Evolutionary conservation across 2,329 filamentous ascomycete species (phyloP), one percentile per base, ranked within the genome.

Genomic region (Rosellinia necatrix): DNA sequence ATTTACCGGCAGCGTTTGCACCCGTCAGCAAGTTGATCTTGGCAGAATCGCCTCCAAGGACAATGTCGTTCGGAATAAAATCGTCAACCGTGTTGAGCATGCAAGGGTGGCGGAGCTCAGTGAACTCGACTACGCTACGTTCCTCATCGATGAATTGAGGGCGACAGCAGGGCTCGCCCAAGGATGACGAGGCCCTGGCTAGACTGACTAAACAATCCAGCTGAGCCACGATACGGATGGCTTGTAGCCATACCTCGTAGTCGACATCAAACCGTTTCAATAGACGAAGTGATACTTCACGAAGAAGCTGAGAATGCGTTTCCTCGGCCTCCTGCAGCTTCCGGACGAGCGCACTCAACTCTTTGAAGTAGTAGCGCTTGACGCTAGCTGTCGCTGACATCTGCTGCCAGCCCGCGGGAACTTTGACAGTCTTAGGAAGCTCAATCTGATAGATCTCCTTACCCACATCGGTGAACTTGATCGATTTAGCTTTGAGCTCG

Each of bases 361-460:
- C 89, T 1, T 87, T 82, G 64, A 92, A 96, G 76, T 97, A 99
- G 78, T 93, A 99, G 0, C 94, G 88, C 74, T 96, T 97, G 68
- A 96, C 90, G 53, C 88, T 86, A 60, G 89, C 85, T 0, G 94
- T 97, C 0, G 92, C 89, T 4, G 94, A 97, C 92, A 97, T 97
- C 70, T 97, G 93, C 61, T 92, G 87, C 92, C 94, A 99, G 66
- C 79, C 84, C 63, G 89, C 89, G 0, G 94, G 94, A 2, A 99
- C 86, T 72, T 96, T 96, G 68, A 90, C 78, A 1, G 78, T 76
- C 72, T 94, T 96, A 0, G 94, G 93, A 0, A 91, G 88, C 71
- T 99, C 94, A 9, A 99, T 81, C 74, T 99, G 93, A 74, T 96
- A 97, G 49, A 99, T 91, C 69, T 99, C 94, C 71, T 99, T 99